These are phyloP conservation scores for Porcisia deanei DNA, from an alignment of 208 protist genomes.

Conservation along the genomic window DNA sequence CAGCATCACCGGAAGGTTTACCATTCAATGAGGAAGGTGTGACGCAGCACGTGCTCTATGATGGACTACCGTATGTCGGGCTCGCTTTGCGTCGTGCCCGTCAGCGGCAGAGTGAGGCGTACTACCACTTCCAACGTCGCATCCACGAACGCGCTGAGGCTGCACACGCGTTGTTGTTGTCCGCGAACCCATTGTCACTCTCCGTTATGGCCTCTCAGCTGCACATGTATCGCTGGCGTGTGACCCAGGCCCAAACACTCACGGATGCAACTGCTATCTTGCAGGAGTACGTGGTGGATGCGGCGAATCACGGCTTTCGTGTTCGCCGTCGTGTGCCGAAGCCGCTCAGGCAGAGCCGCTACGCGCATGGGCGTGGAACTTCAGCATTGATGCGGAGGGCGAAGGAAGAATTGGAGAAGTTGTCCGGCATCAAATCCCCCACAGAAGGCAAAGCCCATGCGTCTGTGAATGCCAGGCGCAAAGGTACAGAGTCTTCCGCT, in stretches of 20 bases:
- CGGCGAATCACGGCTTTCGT: constrained; percentile 43
- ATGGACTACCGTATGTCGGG: constrained; percentile 35
- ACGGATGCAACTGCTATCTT: constrained; percentile 53
- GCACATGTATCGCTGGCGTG: constrained; percentile 82
- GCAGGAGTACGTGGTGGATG: constrained; percentile 50
- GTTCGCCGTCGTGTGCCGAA: constrained; percentile 32
- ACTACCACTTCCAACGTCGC: constrained; percentile 52
- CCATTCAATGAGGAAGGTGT: constrained; percentile 22
- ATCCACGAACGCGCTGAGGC: constrained; percentile 49
- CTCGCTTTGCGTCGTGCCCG: constrained; percentile 7
- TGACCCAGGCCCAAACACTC: constrained; percentile 75
- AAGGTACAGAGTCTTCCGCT: neutral
- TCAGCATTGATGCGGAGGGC: constrained; percentile 23
- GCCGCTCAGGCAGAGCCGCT: constrained; percentile 34
- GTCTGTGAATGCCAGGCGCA: neutral
- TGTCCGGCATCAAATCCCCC: constrained; percentile 4
- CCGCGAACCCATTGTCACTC: constrained; percentile 75
- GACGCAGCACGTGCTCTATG: constrained; percentile 41
- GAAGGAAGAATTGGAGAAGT: constrained; percentile 18
- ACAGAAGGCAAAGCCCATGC: neutral
- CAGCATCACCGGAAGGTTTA: neutral
- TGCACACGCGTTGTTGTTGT: constrained; percentile 64
- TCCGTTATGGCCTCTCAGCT: constrained; percentile 83
- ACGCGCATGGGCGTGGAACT: constrained; percentile 36
- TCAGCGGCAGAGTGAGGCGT: constrained; percentile 59